A percentile compares a stretch with the other conserved stretches of the same genome.
phyloP scores from a whole-genome alignment of 305 asterid species.

The Coffea humblotiana region DNA sequence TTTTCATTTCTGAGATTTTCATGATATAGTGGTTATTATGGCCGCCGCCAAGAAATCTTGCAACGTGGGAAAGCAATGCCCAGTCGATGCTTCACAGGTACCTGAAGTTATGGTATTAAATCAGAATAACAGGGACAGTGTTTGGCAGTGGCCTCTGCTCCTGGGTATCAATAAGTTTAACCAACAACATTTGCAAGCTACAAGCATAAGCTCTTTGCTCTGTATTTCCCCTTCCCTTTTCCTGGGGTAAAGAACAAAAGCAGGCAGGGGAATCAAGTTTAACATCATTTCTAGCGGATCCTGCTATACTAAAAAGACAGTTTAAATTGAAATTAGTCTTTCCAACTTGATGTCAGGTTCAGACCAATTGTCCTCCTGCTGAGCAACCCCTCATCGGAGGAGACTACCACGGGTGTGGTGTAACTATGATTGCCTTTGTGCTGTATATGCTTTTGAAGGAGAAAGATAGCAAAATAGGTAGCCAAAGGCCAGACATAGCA shows the following conservation, averaged over 20 bases:
- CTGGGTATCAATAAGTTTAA: too few relatives aligned
- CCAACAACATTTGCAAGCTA: too few relatives aligned
- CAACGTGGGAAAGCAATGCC: too few relatives aligned
- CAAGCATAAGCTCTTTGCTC: not conserved
- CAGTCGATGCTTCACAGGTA: too few relatives aligned
- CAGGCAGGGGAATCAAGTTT: not conserved
- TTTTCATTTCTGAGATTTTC: too few relatives aligned
- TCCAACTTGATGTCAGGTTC: not conserved
- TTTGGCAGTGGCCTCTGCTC: too few relatives aligned
- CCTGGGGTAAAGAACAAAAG: not conserved
- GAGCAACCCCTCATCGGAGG: not conserved
- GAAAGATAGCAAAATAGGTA: not conserved
- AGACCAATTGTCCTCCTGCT: not conserved
- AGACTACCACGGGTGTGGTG: not conserved
- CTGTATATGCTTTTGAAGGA: not conserved
- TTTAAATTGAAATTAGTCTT: not conserved
- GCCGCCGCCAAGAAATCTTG: too few relatives aligned
- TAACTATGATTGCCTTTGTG: not conserved
- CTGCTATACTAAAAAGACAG: too few relatives aligned
- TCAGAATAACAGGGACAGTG: too few relatives aligned
- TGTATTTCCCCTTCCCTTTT: not conserved
- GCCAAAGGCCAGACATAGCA: not conserved
- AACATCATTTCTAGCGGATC: too few relatives aligned
- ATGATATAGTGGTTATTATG: too few relatives aligned
- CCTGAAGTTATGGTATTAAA: too few relatives aligned